A percentile compares a stretch with the other conserved stretches of the same genome.
phyloP scores from a whole-genome alignment of 371 early-diverging fungal genomes.

The Mortierella sp. region DNA sequence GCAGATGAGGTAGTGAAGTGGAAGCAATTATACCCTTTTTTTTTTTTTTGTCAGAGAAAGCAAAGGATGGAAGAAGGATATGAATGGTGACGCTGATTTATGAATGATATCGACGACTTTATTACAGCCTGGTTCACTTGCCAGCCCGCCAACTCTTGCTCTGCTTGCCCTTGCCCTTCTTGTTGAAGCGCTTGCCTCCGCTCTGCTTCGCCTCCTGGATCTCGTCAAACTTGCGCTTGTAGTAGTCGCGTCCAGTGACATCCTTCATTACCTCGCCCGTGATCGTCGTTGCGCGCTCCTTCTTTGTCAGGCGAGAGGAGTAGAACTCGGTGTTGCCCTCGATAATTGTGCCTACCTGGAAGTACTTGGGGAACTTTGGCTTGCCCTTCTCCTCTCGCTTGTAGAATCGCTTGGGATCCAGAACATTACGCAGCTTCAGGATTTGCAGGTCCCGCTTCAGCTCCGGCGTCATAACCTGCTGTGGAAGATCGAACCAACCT shows the following conservation, averaged over 20 bases:
- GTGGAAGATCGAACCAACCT: constrained; percentile 95
- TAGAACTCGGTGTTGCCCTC: constrained; percentile 92
- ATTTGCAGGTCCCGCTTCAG: constrained; percentile 90
- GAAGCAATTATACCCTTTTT: too few species aligned
- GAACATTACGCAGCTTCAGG: constrained; percentile 85
- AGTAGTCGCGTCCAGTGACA: constrained; percentile 75
- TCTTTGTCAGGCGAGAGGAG: constrained; percentile 82
- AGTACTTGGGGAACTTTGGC: constrained; percentile 82
- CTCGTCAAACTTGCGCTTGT: constrained; percentile 86
- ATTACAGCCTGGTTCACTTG: neutral
- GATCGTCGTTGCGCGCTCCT: constrained; percentile 86
- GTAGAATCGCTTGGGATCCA: constrained; percentile 95
- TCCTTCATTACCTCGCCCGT: constrained; percentile 91
- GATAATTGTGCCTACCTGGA: constrained; percentile 94
- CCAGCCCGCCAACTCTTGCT: constrained; percentile 52
- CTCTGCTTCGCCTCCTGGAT: constrained; percentile 73
- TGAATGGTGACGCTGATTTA: too few species aligned
- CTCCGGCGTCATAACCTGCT: constrained; percentile 87
- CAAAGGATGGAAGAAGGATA: too few species aligned
- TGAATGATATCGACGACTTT: too few species aligned
- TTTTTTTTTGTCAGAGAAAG: too few species aligned
- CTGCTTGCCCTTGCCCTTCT: constrained; percentile 58
- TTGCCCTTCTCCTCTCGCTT: constrained; percentile 80
- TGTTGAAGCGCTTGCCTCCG: constrained; percentile 73
- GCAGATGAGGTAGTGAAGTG: too few species aligned